Conservation (phyloP, 1,139 yeast genomes). For the Protomyces macrosporus region DNA sequence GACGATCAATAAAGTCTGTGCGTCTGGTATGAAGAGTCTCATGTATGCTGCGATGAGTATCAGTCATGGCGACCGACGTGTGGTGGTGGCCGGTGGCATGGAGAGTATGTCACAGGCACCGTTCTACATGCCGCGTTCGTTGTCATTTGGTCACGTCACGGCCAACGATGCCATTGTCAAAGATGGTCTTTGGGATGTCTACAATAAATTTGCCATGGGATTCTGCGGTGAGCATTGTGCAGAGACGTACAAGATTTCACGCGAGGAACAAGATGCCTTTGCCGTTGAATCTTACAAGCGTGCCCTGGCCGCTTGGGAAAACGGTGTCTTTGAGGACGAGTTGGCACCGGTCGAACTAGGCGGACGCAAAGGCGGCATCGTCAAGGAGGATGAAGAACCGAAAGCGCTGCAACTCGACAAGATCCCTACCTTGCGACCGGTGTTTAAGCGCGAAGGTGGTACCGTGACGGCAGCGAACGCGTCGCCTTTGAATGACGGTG, state of each 20-base stretch:
- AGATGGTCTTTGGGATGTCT: conserved; percentile 90
- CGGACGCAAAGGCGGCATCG: conserved; percentile 79
- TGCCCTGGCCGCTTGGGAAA: conserved; percentile 71
- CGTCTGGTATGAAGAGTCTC: conserved; percentile 89
- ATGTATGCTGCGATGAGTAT: conserved; percentile 88
- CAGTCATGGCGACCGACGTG: conserved; percentile 79
- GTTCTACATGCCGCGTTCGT: conserved; percentile 77
- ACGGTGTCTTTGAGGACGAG: conserved; percentile 74
- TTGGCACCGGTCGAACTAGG: conserved; percentile 78
- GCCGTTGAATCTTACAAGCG: conserved; percentile 81
- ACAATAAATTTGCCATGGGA: conserved; percentile 85
- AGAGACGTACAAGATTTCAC: conserved; percentile 55
- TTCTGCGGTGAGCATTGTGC: conserved; percentile 96
- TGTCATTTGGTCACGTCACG: conserved; percentile 75
- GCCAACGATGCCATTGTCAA: conserved; percentile 82
- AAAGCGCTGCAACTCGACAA: conserved; percentile 63
- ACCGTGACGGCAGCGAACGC: conserved; percentile 95
- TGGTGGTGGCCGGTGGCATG: conserved; percentile 94
- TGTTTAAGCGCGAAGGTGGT: conserved; percentile 62
- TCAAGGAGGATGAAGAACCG: conserved; percentile 72
- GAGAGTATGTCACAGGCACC: conserved; percentile 97
- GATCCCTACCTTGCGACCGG: conserved; percentile 79
- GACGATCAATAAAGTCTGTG: conserved; percentile 93
- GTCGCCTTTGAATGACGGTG: conserved; percentile 89
- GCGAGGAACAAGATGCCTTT: conserved; percentile 75